Conservation (phyloP, 1,284 basidiomycete species). For the Phaffia rhodozyma region DNA sequence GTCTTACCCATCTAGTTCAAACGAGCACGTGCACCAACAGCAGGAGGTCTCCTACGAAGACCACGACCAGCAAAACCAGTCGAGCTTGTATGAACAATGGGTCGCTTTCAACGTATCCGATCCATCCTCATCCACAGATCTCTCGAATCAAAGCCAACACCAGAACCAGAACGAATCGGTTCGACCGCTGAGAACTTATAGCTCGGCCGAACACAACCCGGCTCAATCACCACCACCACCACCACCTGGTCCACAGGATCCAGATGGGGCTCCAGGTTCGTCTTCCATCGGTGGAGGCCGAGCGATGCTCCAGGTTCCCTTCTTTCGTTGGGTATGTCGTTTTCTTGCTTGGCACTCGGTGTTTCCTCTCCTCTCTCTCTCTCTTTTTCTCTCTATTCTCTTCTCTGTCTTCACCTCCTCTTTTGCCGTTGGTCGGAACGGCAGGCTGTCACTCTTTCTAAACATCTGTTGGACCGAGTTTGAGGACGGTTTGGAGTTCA, state of each 20-base stretch:
- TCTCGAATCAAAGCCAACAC: too few relatives aligned
- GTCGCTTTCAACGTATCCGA: too few relatives aligned
- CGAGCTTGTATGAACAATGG: too few relatives aligned
- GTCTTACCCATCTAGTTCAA: neutral
- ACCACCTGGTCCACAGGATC: neutral
- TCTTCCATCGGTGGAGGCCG: neutral
- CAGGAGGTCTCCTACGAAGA: neutral
- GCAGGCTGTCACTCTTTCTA: too few relatives aligned
- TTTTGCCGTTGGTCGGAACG: neutral
- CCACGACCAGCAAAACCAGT: too few relatives aligned
- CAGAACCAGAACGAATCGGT: too few relatives aligned
- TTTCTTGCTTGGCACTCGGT: neutral
- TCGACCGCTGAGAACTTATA: neutral
- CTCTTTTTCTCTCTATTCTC: neutral
- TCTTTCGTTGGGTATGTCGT: conserved; percentile 2
- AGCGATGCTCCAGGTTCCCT: neutral
- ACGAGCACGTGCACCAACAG: neutral
- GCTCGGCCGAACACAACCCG: neutral
- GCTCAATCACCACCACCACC: neutral
- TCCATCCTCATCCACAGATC: too few relatives aligned
- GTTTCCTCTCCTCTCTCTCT: neutral
- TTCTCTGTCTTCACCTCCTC: neutral
- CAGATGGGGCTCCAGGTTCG: neutral
- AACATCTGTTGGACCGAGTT: too few relatives aligned
- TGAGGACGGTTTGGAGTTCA: too few relatives aligned